Conservation (phyloP, 2,329 filamentous ascomycete species). For the Apiospora marii region DNA sequence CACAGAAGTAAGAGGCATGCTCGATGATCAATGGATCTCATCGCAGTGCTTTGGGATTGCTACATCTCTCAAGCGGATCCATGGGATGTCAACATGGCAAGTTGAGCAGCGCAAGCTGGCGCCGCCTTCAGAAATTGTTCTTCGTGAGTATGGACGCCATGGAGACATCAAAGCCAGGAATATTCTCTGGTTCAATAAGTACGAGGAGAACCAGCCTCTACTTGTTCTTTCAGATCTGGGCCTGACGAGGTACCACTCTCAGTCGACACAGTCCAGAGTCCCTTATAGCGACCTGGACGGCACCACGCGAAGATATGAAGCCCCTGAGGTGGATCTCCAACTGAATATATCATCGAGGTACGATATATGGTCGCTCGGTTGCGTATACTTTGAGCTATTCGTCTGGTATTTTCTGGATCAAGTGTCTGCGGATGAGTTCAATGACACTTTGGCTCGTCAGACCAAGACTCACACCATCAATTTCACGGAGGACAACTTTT, state of each 20-base stretch:
- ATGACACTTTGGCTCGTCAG: background rate
- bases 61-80: slow-evolving; percentile 23
- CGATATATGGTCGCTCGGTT: slow-evolving; percentile 41
- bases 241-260: slow-evolving; percentile 30
- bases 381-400: slow-evolving; percentile 37
- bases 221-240: slow-evolving; percentile 37
- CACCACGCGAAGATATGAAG: slow-evolving; percentile 30
- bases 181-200: slow-evolving; percentile 35
- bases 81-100: slow-evolving; percentile 24
- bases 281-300: background rate
- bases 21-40: background rate
- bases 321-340: slow-evolving; percentile 32
- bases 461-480: background rate
- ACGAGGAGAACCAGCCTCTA: slow-evolving; percentile 10
- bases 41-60: slow-evolving; percentile 22
- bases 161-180: slow-evolving; percentile 36
- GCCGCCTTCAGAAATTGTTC: background rate
- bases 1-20: background rate
- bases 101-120: background rate
- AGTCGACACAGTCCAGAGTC: background rate
- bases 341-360: slow-evolving; percentile 31
- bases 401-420: slow-evolving; percentile 30
- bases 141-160: slow-evolving; percentile 9
- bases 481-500: background rate
- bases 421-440: too few relatives aligned